Evolutionary conservation across 2,329 filamentous ascomycete species (phyloP), one percentile per base, ranked within the genome.

Genomic region (Fusarium heterosporum): DNA sequence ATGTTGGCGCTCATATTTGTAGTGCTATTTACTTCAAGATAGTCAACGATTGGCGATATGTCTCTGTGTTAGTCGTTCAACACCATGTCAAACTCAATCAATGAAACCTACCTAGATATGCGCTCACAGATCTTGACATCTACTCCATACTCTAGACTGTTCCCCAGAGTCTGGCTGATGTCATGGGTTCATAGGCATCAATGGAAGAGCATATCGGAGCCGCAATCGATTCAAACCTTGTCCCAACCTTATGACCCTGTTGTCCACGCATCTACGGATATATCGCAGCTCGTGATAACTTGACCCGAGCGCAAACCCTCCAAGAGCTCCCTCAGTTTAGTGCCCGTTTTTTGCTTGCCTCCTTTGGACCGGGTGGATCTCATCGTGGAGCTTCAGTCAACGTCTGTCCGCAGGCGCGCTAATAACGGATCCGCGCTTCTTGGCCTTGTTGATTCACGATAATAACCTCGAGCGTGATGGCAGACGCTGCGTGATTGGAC

Each of bases 291-390:
- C 19, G 19, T 36, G 26, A 50, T 34, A 63, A 45, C 26, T 36
- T 36, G 29, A 52, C 19, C 32, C 36, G 41, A 55, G 47, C n/a
- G 36, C 42, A 40, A 28, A 36, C 2, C 45, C 59, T 46, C n/a
- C 29, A 30, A 30, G 47, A 25, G 50, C 28, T 47, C 10, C 54
- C 48, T 29, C 28, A 17, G 45, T 50, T 48, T 59, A 61, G 70
- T 57, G 61, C 55, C 57, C 58, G 65, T 49, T 43, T 17, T 45
- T 17, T 45, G 29, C 45, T 53, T 25, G 45, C 51, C 66, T 71
- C 69, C 71, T 29, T 73, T 73, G 61, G 71, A 68, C 71, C 71
- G 71, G 59, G 71, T 73, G 71, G 71, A 73, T 70, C 59, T 53
- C 41, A 29, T 61, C 70, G 61, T 72, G 64, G 66, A 72, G 59